Conservation (phyloP, 208 protist genomes). For the Trypanosoma melophagium region DNA sequence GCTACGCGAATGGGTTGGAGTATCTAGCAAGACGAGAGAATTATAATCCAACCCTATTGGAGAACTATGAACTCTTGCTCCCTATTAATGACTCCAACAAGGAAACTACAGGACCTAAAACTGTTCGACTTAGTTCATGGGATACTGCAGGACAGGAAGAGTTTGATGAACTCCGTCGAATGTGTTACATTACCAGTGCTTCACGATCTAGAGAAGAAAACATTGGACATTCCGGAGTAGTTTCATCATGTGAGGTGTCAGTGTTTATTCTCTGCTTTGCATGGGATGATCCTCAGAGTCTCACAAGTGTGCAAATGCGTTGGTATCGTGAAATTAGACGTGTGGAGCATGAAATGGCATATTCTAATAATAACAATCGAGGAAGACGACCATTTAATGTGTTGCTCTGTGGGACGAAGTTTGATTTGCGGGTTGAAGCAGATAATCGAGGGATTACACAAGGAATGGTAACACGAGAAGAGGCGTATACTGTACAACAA, state of each 20-base stretch:
- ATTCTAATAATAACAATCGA: not conserved
- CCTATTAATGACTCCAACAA: constrained; percentile 43
- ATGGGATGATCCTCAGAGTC: constrained; percentile 25
- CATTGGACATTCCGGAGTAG: not conserved
- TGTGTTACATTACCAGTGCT: constrained; percentile 32
- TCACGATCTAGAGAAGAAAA: not conserved
- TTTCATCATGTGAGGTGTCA: constrained; percentile 19
- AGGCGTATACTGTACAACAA: constrained; percentile 22
- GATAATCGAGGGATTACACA: not conserved
- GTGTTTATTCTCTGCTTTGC: constrained; percentile 32
- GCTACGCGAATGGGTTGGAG: constrained; percentile 38
- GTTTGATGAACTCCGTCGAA: constrained; percentile 91
- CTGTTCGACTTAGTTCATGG: constrained; percentile 66
- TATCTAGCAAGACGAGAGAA: constrained; percentile 47
- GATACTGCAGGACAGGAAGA: constrained; percentile 92
- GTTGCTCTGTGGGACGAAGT: constrained; percentile 26
- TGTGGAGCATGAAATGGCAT: constrained; percentile 13
- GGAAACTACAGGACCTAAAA: constrained; percentile 25
- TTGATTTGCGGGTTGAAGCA: constrained; percentile 18
- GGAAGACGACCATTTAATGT: constrained; percentile 16
- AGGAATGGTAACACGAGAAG: constrained; percentile 25
- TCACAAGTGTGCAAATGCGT: constrained; percentile 27
- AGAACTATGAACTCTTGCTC: constrained; percentile 76
- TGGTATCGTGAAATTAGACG: constrained; percentile 28
- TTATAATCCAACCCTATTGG: constrained; percentile 68